Conservation (phyloP, 208 protist species). For the Leishmania tropica region DNA sequence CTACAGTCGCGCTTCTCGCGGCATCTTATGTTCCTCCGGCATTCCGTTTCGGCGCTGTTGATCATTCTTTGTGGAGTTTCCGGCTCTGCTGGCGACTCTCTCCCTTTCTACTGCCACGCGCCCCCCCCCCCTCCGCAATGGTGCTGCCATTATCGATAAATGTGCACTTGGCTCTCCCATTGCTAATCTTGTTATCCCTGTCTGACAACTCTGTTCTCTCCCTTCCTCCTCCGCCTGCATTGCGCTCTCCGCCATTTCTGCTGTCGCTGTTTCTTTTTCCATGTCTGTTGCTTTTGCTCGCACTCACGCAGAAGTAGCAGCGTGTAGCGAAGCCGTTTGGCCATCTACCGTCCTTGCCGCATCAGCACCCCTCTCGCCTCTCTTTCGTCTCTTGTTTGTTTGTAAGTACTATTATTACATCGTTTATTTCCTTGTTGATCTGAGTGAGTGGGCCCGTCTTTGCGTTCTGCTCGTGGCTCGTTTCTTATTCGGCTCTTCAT, state of each 20-base stretch:
- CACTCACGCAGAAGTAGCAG: not conserved
- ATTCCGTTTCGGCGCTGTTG: not conserved
- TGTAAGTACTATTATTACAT: not conserved
- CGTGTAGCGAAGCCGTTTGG: not conserved
- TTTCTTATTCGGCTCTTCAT: not conserved
- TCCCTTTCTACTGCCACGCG: not conserved
- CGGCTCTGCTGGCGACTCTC: not conserved
- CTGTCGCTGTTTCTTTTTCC: not conserved
- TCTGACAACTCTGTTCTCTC: not conserved
- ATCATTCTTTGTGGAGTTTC: not conserved
- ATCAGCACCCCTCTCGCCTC: not conserved
- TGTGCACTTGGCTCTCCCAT: not conserved
- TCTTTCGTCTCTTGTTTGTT: not conserved
- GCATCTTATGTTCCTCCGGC: not conserved
- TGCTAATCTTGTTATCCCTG: not conserved
- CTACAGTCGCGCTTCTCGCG: not conserved
- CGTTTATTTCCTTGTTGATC: not conserved
- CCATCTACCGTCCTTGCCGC: not conserved
- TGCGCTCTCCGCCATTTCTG: not conserved
- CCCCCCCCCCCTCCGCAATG: not conserved
- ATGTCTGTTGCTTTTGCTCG: not conserved
- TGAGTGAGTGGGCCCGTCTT: not conserved
- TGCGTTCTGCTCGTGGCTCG: not conserved
- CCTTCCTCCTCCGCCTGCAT: not conserved
- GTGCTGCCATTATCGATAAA: not conserved